These are phyloP conservation scores for Alternaria triticimaculans DNA, from an alignment of 2,329 filamentous ascomycete species.

Conservation along the genomic window DNA sequence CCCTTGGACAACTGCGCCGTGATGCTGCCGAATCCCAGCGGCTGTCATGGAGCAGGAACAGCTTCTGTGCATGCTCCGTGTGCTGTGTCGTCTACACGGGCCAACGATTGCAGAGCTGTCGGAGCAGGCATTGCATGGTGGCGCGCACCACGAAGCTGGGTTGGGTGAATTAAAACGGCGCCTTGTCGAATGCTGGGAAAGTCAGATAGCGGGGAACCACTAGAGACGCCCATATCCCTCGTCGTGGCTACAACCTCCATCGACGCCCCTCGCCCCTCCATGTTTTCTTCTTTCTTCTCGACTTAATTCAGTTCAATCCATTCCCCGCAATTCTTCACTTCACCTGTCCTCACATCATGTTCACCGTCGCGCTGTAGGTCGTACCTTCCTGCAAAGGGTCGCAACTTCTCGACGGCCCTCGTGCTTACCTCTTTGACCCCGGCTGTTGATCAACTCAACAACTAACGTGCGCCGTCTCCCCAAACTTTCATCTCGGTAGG, in stretches of 20 bases:
- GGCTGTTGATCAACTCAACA: constrained; percentile 34
- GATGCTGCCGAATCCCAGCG: constrained; percentile 12
- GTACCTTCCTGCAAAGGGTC: constrained; percentile 17
- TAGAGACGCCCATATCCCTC: constrained; percentile 38
- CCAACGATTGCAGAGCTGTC: constrained; percentile 28
- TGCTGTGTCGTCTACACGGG: constrained; percentile 14
- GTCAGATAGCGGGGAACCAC: constrained; percentile 38
- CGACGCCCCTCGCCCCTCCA: constrained; percentile 25
- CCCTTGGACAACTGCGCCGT: constrained; percentile 9
- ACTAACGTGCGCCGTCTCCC: constrained; percentile 4
- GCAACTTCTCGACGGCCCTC: constrained; percentile 17
- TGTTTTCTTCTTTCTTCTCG: constrained; percentile 22
- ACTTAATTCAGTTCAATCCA: constrained; percentile 12
- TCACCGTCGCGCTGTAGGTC: constrained; percentile 38
- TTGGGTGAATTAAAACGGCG: constrained; percentile 38
- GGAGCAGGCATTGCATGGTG: constrained; percentile 34
- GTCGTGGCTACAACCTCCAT: constrained; percentile 38
- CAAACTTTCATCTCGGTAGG: constrained; percentile 17
- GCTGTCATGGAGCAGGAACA: constrained; percentile 7
- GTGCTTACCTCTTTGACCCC: constrained; percentile 19
- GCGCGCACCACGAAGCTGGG: constrained; percentile 37
- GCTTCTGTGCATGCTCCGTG: constrained; percentile 13
- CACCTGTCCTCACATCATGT: constrained; percentile 14
- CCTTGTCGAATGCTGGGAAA: constrained; percentile 34
- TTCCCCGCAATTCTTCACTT: background rate